Conservation (phyloP, 176 grass and related monocot genomes). For the Aechmea fasciata region DNA sequence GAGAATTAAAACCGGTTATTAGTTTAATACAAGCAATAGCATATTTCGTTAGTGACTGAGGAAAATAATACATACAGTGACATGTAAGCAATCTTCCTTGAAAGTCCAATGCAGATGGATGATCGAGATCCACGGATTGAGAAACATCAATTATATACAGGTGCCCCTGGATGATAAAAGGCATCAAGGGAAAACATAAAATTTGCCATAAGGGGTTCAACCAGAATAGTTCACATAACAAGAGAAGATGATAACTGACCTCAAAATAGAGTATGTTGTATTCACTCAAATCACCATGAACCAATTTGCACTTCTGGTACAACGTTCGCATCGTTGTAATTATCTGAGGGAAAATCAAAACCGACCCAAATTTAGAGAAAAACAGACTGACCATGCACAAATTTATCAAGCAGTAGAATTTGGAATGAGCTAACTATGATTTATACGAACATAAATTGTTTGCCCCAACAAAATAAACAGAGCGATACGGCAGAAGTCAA, state of each 20-base stretch:
- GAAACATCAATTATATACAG: slow-evolving; percentile 99
- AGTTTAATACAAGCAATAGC: background rate
- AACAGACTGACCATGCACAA: too few species aligned
- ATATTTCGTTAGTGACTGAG: background rate
- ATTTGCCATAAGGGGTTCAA: background rate
- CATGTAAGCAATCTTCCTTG: slow-evolving; percentile 97
- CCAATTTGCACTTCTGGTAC: slow-evolving; percentile 93
- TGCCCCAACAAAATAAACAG: too few species aligned
- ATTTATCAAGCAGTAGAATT: too few species aligned
- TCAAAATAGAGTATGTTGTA: slow-evolving; percentile 99
- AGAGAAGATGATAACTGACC: slow-evolving; percentile 33
- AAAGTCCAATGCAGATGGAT: slow-evolving; percentile 75
- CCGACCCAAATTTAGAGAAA: background rate
- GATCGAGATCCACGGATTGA: slow-evolving; percentile 90
- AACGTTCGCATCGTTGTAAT: slow-evolving; percentile 78
- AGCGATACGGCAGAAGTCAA: too few species aligned
- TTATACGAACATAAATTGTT: too few species aligned
- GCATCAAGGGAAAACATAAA: background rate
- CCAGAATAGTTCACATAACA: slow-evolving; percentile 8
- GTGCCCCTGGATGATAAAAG: slow-evolving; percentile 51
- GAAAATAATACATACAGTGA: slow-evolving; percentile 54
- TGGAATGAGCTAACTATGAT: too few species aligned
- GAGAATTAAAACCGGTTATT: background rate
- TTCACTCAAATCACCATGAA: slow-evolving; percentile 98
- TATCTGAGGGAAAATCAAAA: slow-evolving; percentile 34